These are phyloP conservation scores for Mycosphaerella arachidis DNA, from an alignment of 2,329 filamentous ascomycete species.

Conservation along the genomic window DNA sequence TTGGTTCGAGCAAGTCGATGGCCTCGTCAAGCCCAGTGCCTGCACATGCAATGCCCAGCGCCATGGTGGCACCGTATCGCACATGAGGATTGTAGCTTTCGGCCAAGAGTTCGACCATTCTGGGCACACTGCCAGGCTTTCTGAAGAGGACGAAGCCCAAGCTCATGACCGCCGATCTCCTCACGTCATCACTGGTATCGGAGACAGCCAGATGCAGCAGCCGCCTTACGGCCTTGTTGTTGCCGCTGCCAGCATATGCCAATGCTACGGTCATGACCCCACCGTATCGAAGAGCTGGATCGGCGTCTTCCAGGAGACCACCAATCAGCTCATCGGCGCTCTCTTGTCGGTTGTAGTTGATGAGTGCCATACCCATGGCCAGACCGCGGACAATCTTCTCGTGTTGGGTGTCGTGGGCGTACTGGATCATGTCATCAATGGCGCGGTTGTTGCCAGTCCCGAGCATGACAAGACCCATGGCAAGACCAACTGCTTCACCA, in stretches of 20 bases:
- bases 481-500: slow-evolving; percentile 88
- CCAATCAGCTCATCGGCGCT: slow-evolving; percentile 92
- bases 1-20: slow-evolving; percentile 92
- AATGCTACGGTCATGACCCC: slow-evolving; percentile 98
- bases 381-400: slow-evolving; percentile 98
- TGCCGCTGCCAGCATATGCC: slow-evolving; percentile 93
- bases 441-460: slow-evolving; percentile 94
- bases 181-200: slow-evolving; percentile 96
- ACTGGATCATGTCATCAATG: slow-evolving; percentile 93
- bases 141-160: slow-evolving; percentile 97
- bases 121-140: slow-evolving; percentile 92
- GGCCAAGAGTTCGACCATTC: slow-evolving; percentile 96
- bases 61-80: slow-evolving; percentile 96
- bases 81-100: slow-evolving; percentile 99
- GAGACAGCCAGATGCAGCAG: slow-evolving; percentile 93
- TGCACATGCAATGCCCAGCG: slow-evolving; percentile 93
- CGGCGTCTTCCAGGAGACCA: slow-evolving; percentile 84
- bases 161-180: slow-evolving; percentile 93
- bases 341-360: slow-evolving; percentile 97
- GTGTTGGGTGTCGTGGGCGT: slow-evolving; percentile 95
- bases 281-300: slow-evolving; percentile 89
- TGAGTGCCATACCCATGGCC: slow-evolving; percentile 92
- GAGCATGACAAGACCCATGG: slow-evolving; percentile 97
- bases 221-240: slow-evolving; percentile 97
- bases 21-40: slow-evolving; percentile 94